Base-by-base conservation (phyloP, 208 protist genomes). In the Leishmania braziliensis region DNA sequence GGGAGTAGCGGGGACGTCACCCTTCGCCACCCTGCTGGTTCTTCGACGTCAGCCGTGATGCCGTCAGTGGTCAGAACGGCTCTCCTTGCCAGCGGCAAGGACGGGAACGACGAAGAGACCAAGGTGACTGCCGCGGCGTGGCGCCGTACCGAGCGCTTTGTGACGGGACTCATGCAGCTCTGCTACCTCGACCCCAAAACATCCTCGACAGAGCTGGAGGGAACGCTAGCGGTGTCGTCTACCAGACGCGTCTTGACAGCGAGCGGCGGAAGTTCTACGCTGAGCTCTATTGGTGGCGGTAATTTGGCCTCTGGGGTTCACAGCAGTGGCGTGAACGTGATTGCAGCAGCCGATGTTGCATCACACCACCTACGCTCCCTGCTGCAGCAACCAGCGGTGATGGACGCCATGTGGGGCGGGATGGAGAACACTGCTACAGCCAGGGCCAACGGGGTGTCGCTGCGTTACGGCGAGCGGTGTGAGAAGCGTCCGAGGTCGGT, bases 151-250 rank as follows among this genome's bases (percentile, higher is more conserved):
- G 85, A 92, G 51, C 86, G 88, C 20, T 92, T 93, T 79, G 81
- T 95, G 48, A 46, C 48, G 0, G 58, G 79, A 12, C 78, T 96
- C 29, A 68, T 96, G 87, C 48, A 90, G 56, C 86, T 86, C 50
- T 92, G 83, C 80, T 89, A 88, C 51, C 86, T 85, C 14, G 86
- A 90, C 68, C 9, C 87, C 36, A 85, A 88, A n/a, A 80, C 82
- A 0, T 95, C 93, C 6, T 92, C 90, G 2, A 89, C 88, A 54
- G 93, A 93, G 50, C 62, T 93, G 29, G 91, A 96, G 71, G 93
- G 91, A 18, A 90, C 87, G 0, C 74, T 90, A 73, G 90, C 91
- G 3, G 77, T 95, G 51, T 84, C 86, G n/a, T 87, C 86, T n/a
- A 93, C 89, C 29, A 79, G 92, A 2, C 89, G 88, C 29, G 88